Evolutionary conservation across 1,284 basidiomycete species (phyloP).

Genomic region (Leccinum fallax): DNA sequence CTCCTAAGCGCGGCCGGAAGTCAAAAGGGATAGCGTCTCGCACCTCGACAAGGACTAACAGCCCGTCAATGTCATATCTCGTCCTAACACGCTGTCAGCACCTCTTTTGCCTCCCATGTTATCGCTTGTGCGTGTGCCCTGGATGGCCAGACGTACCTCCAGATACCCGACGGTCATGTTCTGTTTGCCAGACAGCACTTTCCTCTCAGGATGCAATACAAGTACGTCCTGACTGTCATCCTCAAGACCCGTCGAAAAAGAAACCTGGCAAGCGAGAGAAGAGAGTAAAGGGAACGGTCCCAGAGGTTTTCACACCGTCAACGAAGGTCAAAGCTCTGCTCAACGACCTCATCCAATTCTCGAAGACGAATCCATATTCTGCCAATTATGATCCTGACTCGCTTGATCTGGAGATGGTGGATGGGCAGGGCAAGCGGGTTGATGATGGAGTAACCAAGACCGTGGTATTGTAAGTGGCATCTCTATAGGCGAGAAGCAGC

Average conservation of each 20-base stretch:
- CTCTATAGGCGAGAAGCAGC: conserved; percentile 14
- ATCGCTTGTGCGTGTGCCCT: conserved; percentile 72
- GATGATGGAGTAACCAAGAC: conserved; percentile 79
- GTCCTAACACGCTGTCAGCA: conserved; percentile 94
- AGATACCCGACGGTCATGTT: conserved; percentile 65
- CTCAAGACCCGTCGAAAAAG: conserved; percentile 56
- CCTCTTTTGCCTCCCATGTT: conserved; percentile 85
- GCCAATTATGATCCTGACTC: conserved; percentile 78
- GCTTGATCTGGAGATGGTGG: conserved; percentile 73
- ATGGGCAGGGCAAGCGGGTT: conserved; percentile 68
- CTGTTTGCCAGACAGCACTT: conserved; percentile 72
- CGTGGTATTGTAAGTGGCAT: conserved; percentile 80
- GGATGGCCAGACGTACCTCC: conserved; percentile 74
- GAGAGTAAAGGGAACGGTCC: conserved; percentile 54
- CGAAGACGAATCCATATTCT: conserved; percentile 79
- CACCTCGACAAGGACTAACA: conserved; percentile 68
- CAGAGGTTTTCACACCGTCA: conserved; percentile 73
- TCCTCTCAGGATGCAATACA: conserved; percentile 73
- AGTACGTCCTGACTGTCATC: conserved; percentile 58
- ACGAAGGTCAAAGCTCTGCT: conserved; percentile 86
- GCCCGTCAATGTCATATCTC: conserved; percentile 58
- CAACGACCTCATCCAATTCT: conserved; percentile 74
- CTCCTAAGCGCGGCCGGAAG: conserved; percentile 65
- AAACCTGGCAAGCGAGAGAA: conserved; percentile 71
- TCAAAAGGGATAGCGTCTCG: conserved; percentile 58